These are phyloP conservation scores for Colletotrichum sp. DNA, from an alignment of 2,329 filamentous ascomycete genomes.

Conservation along the genomic window DNA sequence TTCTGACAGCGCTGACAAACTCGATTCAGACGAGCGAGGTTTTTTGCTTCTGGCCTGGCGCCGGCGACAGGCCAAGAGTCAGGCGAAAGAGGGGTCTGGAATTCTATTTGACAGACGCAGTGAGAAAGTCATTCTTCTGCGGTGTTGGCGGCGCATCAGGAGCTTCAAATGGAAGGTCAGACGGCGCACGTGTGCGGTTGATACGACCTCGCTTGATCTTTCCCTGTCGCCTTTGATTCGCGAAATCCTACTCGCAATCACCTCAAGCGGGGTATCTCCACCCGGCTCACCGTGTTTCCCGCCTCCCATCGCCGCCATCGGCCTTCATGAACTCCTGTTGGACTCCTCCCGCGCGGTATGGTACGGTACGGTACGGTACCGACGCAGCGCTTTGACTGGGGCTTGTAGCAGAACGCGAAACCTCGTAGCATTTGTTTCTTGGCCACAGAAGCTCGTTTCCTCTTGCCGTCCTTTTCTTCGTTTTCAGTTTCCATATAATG, in stretches of 20 bases:
- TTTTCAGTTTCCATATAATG: not conserved
- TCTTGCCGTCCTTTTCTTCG: not conserved
- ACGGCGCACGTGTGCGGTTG: slow-evolving; percentile 3
- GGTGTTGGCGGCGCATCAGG: not conserved
- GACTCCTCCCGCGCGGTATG: not conserved
- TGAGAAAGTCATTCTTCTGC: not conserved
- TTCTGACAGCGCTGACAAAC: not conserved
- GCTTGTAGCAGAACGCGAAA: not conserved
- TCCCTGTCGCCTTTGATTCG: not conserved
- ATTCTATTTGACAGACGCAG: not conserved
- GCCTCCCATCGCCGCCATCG: not conserved
- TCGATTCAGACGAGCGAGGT: not conserved
- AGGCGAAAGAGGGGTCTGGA: not conserved
- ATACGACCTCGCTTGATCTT: slow-evolving; percentile 10
- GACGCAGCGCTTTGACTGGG: not conserved
- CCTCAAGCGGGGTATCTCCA: not conserved
- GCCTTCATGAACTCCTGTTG: not conserved
- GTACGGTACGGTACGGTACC: not conserved
- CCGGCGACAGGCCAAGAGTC: slow-evolving; percentile 5
- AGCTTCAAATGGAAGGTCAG: slow-evolving; percentile 6
- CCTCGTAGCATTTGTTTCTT: not conserved
- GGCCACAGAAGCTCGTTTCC: not conserved
- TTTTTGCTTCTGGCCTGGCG: not conserved
- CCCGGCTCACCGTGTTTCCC: not conserved
- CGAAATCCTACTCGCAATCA: not conserved